These are phyloP conservation scores for Mortierella sp. DNA, from an alignment of 371 early-diverging fungal genomes.

Conservation along the genomic window DNA sequence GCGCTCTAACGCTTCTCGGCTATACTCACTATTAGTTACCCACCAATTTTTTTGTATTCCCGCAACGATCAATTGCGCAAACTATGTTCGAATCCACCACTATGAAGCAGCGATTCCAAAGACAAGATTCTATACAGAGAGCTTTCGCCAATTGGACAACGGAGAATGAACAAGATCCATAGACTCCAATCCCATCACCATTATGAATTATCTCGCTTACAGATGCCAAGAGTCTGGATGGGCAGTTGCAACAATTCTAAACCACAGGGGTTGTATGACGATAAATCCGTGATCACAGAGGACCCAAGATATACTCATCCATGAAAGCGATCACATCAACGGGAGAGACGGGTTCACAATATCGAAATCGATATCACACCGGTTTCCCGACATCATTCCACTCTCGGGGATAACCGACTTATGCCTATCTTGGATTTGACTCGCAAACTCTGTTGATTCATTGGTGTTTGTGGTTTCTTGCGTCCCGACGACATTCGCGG, in stretches of 20 bases:
- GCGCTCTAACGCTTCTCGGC: no score
- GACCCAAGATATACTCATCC: no score
- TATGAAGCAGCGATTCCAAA: no score
- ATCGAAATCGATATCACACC: neutral
- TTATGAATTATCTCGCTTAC: no score
- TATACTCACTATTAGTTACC: conserved; percentile 77
- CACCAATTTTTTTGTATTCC: conserved; percentile 95
- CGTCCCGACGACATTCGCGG: conserved; percentile 8
- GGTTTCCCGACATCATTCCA: neutral
- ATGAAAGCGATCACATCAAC: neutral
- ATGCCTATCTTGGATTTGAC: conserved; percentile 2
- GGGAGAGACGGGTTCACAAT: neutral
- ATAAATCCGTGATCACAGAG: no score
- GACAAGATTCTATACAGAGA: no score
- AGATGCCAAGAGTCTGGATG: no score
- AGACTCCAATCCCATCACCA: no score
- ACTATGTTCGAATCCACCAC: conserved; percentile 71
- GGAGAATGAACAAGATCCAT: no score
- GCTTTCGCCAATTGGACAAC: no score
- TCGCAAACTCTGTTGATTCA: conserved; percentile 10
- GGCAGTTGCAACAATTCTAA: no score
- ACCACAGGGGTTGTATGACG: no score
- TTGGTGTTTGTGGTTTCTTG: conserved; percentile 19
- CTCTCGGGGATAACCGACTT: neutral
- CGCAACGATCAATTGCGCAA: conserved; percentile 94